Evolutionary conservation across 1,284 basidiomycete species (phyloP).

Genomic region (Cerioporus squamosus): DNA sequence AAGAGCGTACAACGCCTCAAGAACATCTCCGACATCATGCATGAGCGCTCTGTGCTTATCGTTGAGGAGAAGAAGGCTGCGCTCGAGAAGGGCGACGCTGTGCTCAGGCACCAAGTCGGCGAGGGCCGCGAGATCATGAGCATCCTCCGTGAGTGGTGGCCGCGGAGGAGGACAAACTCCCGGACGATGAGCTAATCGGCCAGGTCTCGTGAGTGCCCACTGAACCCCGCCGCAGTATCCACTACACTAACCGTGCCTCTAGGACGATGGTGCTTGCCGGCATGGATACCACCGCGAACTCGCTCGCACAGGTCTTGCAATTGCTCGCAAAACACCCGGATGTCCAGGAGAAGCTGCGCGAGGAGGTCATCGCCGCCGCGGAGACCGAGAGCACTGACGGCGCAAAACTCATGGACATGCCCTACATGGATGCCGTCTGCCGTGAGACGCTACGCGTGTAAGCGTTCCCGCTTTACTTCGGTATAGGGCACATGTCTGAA

Average conservation of each 20-base stretch:
- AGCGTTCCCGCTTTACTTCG: neutral
- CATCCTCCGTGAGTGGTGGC: constrained; percentile 33
- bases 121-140: constrained; percentile 39
- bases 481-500: neutral
- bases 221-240: neutral
- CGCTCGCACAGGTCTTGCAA: constrained; percentile 22
- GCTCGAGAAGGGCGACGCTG: constrained; percentile 25
- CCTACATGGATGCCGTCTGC: constrained; percentile 28
- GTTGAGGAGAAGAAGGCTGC: constrained; percentile 28
- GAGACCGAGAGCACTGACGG: constrained; percentile 16
- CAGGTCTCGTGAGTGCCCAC: constrained; percentile 40
- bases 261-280: constrained; percentile 29
- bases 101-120: constrained; percentile 27
- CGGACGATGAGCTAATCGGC: constrained; percentile 35
- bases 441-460: constrained; percentile 30
- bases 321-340: constrained; percentile 24
- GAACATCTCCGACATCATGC: constrained; percentile 24
- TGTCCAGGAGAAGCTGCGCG: constrained; percentile 25
- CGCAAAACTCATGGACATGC: constrained; percentile 20
- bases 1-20: constrained; percentile 15
- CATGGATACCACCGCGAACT: constrained; percentile 29
- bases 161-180: constrained; percentile 33
- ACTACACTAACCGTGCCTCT: neutral
- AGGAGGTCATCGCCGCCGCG: constrained; percentile 19
- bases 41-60: constrained; percentile 20